Base-by-base conservation (phyloP, 129 eudicot species). In the Calendula officinalis region DNA sequence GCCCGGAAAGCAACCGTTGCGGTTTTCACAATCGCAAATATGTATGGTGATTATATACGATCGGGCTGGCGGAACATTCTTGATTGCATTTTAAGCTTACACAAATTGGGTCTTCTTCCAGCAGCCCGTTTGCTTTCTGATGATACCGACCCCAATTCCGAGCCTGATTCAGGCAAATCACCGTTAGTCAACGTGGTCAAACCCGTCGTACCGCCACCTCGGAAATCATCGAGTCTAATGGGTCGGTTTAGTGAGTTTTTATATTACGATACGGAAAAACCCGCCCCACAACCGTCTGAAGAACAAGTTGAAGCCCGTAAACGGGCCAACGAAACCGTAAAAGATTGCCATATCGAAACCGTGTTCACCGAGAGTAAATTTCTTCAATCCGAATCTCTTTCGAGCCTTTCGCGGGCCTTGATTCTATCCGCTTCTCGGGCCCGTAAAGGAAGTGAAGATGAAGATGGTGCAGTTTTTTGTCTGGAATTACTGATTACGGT, bases 371-470 rank as follows among this genome's bases (percentile, higher is more conserved):
- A 88, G 68, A 84, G 92, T 62, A 88, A 84, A 74, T 88, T 88
- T 75, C 81, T 88, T 70, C 96, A 88, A 66, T 86, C 92, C n/a
- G 92, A 88, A 14, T 88, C 96, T 45, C 80, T 88, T 37, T 74
- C 58, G 32, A 78, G 81, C 62, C 92, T 88, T 37, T 85, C 80
- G 7, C 75, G 79, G 43, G 89, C 96, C 43, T 77, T 88, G 63
- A 67, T 84, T 10, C 53, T 61, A 47, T 86, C 92, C 39, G 83
- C 68, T 13, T 57, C 65, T 9, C 70, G 83, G 27, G 73, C 81
- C 22, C 61, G 38, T 27, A 86, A 86, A 50, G 81, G 68, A 35
- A 78, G 74, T 30, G 96, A 88, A 61, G 81, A 84, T 49, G 89
- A 82, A 71, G 82, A 72, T 33, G 76, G 83, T 33, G 89, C 92